Percentiles rank a stretch among this genome's conserved stretches.
Evolutionary conservation across 2,329 filamentous ascomycete species (phyloP).

Genomic region (Aschersonia sp.): DNA sequence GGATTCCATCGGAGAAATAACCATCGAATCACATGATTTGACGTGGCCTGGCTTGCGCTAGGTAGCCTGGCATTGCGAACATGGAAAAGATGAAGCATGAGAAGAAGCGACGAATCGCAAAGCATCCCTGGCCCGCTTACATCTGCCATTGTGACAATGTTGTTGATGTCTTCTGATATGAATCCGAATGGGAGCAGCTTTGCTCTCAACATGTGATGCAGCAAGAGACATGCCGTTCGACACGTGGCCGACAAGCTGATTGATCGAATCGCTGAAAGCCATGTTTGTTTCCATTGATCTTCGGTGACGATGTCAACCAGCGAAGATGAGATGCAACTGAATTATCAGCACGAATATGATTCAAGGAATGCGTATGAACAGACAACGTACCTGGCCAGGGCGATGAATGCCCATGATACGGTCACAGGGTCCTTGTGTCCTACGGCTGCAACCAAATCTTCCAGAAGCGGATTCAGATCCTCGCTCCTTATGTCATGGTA

Average conservation of each 20-base stretch:
- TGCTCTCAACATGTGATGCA: constrained; percentile 52
- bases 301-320: constrained; percentile 18
- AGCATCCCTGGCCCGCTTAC: constrained; percentile 66
- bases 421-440: constrained; percentile 54
- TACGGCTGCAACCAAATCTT: constrained; percentile 41
- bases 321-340: constrained; percentile 16
- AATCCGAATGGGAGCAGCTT: constrained; percentile 53
- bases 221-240: constrained; percentile 61
- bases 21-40: constrained; percentile 68
- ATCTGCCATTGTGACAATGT: constrained; percentile 63
- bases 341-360: constrained; percentile 7
- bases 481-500: constrained; percentile 29
- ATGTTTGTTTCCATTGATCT: constrained; percentile 54
- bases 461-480: constrained; percentile 40
- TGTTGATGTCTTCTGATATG: constrained; percentile 55
- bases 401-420: constrained; percentile 73
- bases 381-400: constrained; percentile 54
- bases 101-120: constrained; percentile 61
- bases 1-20: constrained; percentile 70
- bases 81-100: constrained; percentile 59
- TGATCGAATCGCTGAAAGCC: constrained; percentile 59
- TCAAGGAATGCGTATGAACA: neutral
- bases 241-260: constrained; percentile 58
- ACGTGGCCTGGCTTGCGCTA: constrained; percentile 50
- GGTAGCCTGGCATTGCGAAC: constrained; percentile 54